Evolutionary conservation across 768 basidiomycete genomes (phyloP), one percentile per base, ranked within the genome.

Genomic region (Tulasnella sp.): DNA sequence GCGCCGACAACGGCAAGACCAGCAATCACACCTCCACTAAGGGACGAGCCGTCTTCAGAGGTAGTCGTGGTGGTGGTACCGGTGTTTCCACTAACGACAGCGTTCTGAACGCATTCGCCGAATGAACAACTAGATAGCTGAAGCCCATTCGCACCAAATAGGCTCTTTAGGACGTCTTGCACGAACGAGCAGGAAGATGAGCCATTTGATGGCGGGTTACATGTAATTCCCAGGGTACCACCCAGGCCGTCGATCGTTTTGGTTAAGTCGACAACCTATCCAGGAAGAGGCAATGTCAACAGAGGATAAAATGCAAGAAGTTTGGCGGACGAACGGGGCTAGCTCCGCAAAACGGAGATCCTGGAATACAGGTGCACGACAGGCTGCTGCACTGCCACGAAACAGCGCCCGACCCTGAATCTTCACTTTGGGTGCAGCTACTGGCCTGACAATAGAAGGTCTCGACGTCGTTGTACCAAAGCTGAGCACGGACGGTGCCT

Each of bases 41-140:
- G 89, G 24, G 88, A 85, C 44, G 87, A 87, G 5, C 87, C 86
- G 18, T 86, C 83, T 0, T 82, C 81, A 0, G 75, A 40, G 34
- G 75, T 48, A 12, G 79, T 80, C n/a, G 81, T 82, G 24, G 87
- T 79, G 9, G 82, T 75, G 31, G 75, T 19, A 2, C 85, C 86
- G 1, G 87, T 85, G 3, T 87, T 84, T 62, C 84, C 86, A 83
- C 96, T 92, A 78, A 98, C 91, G 48, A 93, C 91, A 79, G 88
- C 89, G 84, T 97, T 95, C 3, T 89, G 86, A 21, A 98, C 91
- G 84, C 97, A 98, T 85, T 98, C 97, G 36, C 97, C 97, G 82
- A 93, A 97, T 0, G 86, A 87, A 84, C 97, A 98, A 0, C 89
- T 90, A 76, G 88, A 88, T 14, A 98, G 87, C 8, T 87, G 82